Evolutionary conservation across 441 rosid genomes (phyloP).

Genomic region (Pelargonium australe): DNA sequence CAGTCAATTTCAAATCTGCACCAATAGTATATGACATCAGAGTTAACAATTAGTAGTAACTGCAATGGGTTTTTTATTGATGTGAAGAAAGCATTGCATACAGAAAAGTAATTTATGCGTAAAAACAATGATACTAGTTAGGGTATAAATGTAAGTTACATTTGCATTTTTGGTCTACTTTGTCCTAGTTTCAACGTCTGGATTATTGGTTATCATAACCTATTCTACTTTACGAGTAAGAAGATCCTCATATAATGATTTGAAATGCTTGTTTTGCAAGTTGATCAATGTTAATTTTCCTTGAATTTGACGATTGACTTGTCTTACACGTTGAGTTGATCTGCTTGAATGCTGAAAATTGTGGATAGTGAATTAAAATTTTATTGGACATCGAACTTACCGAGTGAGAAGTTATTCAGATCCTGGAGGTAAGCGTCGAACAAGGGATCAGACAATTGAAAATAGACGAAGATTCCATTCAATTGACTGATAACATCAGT

Average conservation of each 20-base stretch:
- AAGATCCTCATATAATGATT: background rate
- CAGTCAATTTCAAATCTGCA: background rate
- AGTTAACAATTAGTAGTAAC: background rate
- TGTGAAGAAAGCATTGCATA: background rate
- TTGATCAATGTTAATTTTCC: background rate
- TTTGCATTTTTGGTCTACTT: background rate
- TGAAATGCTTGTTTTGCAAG: constrained; percentile 4
- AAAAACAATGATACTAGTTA: too few relatives aligned
- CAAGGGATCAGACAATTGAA: constrained; percentile 67
- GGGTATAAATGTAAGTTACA: too few relatives aligned
- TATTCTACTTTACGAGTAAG: background rate
- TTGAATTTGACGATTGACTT: background rate
- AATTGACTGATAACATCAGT: constrained; percentile 60
- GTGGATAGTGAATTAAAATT: constrained; percentile 9
- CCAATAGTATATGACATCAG: background rate
- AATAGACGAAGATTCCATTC: constrained; percentile 39
- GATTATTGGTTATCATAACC: background rate
- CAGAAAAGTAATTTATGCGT: too few relatives aligned
- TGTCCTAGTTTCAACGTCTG: background rate
- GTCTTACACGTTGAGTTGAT: background rate
- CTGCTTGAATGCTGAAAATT: constrained; percentile 1
- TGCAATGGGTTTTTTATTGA: background rate
- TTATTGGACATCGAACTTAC: constrained; percentile 26
- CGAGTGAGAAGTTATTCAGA: constrained; percentile 48
- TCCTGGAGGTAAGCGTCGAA: constrained; percentile 55